Percentiles rank a stretch among this genome's conserved stretches.
These are phyloP conservation scores for Colletotrichum filicis DNA, from an alignment of 2,329 filamentous ascomycete species.

Conservation along the genomic window DNA sequence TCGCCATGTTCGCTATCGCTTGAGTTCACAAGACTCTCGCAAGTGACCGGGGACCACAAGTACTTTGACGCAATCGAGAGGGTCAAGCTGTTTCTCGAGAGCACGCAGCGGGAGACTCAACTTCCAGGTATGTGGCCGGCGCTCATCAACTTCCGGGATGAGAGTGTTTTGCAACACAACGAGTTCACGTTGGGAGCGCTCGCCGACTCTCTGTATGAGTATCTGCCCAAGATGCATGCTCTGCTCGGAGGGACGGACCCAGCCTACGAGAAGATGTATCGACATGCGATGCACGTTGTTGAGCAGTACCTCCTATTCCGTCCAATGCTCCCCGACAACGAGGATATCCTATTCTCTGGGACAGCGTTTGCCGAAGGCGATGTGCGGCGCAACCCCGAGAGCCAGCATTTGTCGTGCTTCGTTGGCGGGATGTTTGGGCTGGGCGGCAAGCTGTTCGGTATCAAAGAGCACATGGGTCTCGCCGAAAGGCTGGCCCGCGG, in stretches of 20 bases:
- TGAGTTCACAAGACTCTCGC: constrained; percentile 79
- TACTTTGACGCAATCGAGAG: constrained; percentile 79
- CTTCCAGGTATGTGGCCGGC: constrained; percentile 82
- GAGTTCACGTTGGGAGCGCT: constrained; percentile 51
- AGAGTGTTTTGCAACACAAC: constrained; percentile 45
- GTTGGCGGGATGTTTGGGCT: constrained; percentile 62
- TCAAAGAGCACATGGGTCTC: constrained; percentile 52
- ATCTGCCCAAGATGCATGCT: constrained; percentile 58
- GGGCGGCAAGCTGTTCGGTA: constrained; percentile 56
- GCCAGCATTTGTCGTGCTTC: constrained; percentile 62
- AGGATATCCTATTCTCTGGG: constrained; percentile 69
- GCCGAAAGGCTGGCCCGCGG: constrained; percentile 60
- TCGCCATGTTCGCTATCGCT: constrained; percentile 73
- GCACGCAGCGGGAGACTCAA: constrained; percentile 72
- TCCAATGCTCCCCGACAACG: constrained; percentile 71
- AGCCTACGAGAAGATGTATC: constrained; percentile 68
- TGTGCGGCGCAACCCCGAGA: constrained; percentile 43
- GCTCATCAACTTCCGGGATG: constrained; percentile 68
- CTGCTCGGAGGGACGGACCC: constrained; percentile 67
- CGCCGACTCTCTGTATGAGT: constrained; percentile 55
- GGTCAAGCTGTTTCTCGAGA: constrained; percentile 74
- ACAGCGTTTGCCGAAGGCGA: constrained; percentile 40
- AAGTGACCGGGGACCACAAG: constrained; percentile 77
- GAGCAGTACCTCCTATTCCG: constrained; percentile 70
- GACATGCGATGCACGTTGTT: constrained; percentile 63